Base-by-base conservation (phyloP, 495 filamentous ascomycete species). In the Ramalina intermedia region DNA sequence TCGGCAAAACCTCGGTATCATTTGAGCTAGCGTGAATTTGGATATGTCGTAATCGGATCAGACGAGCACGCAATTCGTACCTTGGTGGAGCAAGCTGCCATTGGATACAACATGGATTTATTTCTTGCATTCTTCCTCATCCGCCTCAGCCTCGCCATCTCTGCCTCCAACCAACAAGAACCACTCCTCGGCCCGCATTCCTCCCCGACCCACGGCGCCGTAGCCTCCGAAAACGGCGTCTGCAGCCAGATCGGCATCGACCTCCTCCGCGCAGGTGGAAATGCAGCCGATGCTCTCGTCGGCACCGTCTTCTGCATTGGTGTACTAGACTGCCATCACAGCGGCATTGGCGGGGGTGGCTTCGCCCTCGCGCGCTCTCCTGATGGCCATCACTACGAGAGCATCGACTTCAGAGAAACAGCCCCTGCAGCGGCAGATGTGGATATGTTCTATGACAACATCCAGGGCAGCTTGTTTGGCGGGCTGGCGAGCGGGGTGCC, bases 261-360 rank as follows among this genome's bases (percentile, higher is more conserved):
- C n/a, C 71, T 87, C 41, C 60, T 94, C 26, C 66, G 77, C 38
- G 58, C 64, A 43, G 82, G 83, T 54, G 82, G 83, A n/a, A 84
- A 85, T 61, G 82, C 83, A 27, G 82, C 82, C 18, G 83, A 87
- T 65, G 82, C 82, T 49, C 71, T 82, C 57, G 70, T 87, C 29
- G 80, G 81, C 6, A 83, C 82, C 0, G 75, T 76, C 37, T 69
- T 87, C 27, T 89, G 84, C 41, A 75, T 86, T 24, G 84, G 84
- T 6, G 81, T 85, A 6, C 58, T 61, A 37, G 62, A 42, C 26
- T 48, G 57, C 8, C 85, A 90, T 53, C 87, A 94, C 63, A 85
- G 82, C 27, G 86, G 86, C 20, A 79, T 93, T 35, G 85, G 85
- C 6, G 88, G 88, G 2, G 88, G 88, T 16, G 87, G 88, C 1